These are phyloP conservation scores for Rhizopogon rudus DNA, from an alignment of 768 basidiomycete species.

Conservation along the genomic window DNA sequence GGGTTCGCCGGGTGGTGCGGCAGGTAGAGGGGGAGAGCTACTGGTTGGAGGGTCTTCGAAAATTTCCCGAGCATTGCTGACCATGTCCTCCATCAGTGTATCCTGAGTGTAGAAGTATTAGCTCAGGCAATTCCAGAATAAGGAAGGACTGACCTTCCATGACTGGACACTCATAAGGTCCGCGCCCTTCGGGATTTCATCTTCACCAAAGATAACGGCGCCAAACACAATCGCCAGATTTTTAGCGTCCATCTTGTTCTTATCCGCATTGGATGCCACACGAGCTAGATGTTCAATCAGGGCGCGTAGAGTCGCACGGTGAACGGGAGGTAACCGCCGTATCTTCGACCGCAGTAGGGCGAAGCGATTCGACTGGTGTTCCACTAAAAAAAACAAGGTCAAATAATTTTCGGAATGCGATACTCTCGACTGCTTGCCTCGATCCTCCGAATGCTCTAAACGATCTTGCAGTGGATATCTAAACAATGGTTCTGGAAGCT, in stretches of 20 bases:
- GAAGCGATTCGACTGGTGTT: conserved; percentile 68
- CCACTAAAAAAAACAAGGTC: conserved; percentile 37
- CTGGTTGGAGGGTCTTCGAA: conserved; percentile 49
- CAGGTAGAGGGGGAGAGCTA: conserved; percentile 66
- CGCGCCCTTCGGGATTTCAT: conserved; percentile 75
- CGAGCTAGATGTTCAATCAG: conserved; percentile 79
- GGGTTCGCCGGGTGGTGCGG: conserved; percentile 64
- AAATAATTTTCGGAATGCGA: not conserved
- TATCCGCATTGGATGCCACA: conserved; percentile 58
- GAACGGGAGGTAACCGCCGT: conserved; percentile 74
- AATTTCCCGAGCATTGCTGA: conserved; percentile 59
- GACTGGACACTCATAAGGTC: conserved; percentile 75
- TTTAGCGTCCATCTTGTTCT: conserved; percentile 93
- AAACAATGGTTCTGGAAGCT: conserved; percentile 88
- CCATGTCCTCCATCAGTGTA: conserved; percentile 81
- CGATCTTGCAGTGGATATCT: conserved; percentile 76
- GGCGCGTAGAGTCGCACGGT: conserved; percentile 78
- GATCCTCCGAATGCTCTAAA: conserved; percentile 71
- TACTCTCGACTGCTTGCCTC: conserved; percentile 42
- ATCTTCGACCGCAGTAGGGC: conserved; percentile 82
- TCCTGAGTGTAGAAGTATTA: conserved; percentile 36
- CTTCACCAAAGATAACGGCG: conserved; percentile 86
- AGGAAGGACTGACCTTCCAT: conserved; percentile 52
- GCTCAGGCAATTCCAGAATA: conserved; percentile 28
- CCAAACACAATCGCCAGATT: conserved; percentile 92